Conservation (phyloP, 1,139 yeast genomes). For the Meyerozyma guilliermondii region DNA sequence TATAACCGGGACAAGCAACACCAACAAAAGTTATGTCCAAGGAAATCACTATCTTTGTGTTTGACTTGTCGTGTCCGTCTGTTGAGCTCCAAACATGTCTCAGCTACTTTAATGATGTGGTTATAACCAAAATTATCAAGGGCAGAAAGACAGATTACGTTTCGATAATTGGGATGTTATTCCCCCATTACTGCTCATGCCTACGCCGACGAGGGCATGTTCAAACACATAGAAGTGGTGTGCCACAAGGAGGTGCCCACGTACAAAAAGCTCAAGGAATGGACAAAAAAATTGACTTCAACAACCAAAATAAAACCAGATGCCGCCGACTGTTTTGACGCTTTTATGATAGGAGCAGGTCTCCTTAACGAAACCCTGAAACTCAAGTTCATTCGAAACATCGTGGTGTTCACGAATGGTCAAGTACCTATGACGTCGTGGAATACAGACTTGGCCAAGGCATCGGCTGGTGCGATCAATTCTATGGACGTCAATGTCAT, state of each 20-base stretch:
- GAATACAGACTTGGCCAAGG: slow-evolving; percentile 11
- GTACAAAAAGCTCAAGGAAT: slow-evolving; percentile 16
- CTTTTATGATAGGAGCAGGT: slow-evolving; percentile 26
- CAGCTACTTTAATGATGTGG: slow-evolving; percentile 36
- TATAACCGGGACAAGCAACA: background rate
- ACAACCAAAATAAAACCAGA: slow-evolving; percentile 5
- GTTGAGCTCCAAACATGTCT: slow-evolving; percentile 34
- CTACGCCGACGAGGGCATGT: slow-evolving; percentile 16
- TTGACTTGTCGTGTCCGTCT: slow-evolving; percentile 32
- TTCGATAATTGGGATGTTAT: slow-evolving; percentile 41
- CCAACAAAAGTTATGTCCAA: too few relatives aligned
- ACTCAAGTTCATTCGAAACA: slow-evolving; percentile 29
- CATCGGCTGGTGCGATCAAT: slow-evolving; percentile 15
- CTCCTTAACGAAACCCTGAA: slow-evolving; percentile 24
- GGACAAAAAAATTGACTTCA: slow-evolving; percentile 5
- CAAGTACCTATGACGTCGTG: slow-evolving; percentile 10
- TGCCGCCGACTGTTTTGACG: slow-evolving; percentile 23
- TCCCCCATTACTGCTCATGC: slow-evolving; percentile 21
- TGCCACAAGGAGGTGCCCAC: slow-evolving; percentile 19
- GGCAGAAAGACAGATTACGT: slow-evolving; percentile 56
- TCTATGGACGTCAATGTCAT: slow-evolving; percentile 17
- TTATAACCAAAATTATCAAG: slow-evolving; percentile 38
- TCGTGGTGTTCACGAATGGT: slow-evolving; percentile 43
- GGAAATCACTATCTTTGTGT: slow-evolving; percentile 44
- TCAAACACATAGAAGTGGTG: slow-evolving; percentile 23